Evolutionary conservation across 2,329 filamentous ascomycete genomes (phyloP), one percentile per base, ranked within the genome.

Genomic region (Hysterium pulicare): DNA sequence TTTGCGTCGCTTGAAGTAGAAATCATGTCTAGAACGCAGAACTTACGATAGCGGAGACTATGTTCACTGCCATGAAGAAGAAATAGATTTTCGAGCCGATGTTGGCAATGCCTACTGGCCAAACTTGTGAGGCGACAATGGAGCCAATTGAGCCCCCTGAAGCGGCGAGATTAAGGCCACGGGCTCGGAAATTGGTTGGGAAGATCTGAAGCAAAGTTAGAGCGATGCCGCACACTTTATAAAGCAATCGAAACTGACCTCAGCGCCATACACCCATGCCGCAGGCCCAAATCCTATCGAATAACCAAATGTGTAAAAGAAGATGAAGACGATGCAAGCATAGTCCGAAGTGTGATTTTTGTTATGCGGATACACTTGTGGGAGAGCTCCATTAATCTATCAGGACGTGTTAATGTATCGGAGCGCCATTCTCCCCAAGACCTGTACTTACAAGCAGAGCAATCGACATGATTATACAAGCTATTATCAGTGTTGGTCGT

Each of bases 231-330:
- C 24, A 22, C 3, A 3, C 5, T 34, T 16, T 16, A 20, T 23
- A 4, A 28, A n/a, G n/a, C 10, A 15, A 5, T 19, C 10, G 16
- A 11, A 28, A 38, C 59, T 19, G 47, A 77, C 75, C 64, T 82
- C 78, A 0, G 76, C 72, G n/a, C 75, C 75, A 46, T 81, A 81
- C 0, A 81, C 75, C 78, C 78, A 82, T 0, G 76, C 70, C 1
- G 76, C 72, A 0, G 78, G 76, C 0, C 78, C 78, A 33, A 81
- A 78, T 0, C 78, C 76, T 47, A 81, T 66, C 38, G 74, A 78
- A 53, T 78, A 81, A 0, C 78, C 78, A 38, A 81, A 68, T 6
- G 77, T 75, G 55, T 79, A 82, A 33, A 81, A 62, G 54, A 81
- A 81, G 31, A 81, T 75, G 53, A 79, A 80, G 9, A 73, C 62